Conservation (phyloP, 2,329 filamentous ascomycete species). For the Aspergillus flavus region DNA sequence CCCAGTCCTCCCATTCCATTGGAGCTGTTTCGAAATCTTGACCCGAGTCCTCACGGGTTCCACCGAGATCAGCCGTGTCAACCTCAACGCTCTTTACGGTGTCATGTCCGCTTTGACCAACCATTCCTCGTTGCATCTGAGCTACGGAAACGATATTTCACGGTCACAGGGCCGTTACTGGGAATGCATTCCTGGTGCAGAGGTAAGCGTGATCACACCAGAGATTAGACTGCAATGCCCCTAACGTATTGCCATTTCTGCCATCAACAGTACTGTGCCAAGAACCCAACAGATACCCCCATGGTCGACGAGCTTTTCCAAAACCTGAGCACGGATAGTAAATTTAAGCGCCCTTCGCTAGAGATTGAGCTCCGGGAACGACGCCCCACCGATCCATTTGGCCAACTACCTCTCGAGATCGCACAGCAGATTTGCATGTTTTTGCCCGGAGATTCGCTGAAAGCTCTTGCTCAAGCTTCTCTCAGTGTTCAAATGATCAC, state of each 20-base stretch:
- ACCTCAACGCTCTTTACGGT: slow-evolving; percentile 21
- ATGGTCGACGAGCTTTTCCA: slow-evolving; percentile 11
- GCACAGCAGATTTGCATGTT: slow-evolving; percentile 23
- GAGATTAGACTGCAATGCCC: neutral
- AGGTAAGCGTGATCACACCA: slow-evolving; percentile 12
- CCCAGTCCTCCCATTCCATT: slow-evolving; percentile 26
- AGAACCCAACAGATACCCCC: slow-evolving; percentile 19
- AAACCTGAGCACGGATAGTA: slow-evolving; percentile 6
- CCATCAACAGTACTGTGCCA: slow-evolving; percentile 19
- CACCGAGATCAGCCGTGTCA: slow-evolving; percentile 14
- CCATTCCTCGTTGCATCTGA: slow-evolving; percentile 18
- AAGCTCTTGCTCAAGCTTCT: slow-evolving; percentile 21
- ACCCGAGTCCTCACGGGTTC: slow-evolving; percentile 20
- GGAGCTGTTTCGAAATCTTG: slow-evolving; percentile 25
- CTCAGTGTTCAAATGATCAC: slow-evolving; percentile 21
- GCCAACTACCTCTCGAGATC: slow-evolving; percentile 20
- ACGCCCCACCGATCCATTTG: slow-evolving; percentile 19
- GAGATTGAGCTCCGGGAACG: slow-evolving; percentile 13
- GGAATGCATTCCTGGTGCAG: slow-evolving; percentile 25
- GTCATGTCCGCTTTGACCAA: slow-evolving; percentile 20
- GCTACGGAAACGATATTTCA: slow-evolving; percentile 20
- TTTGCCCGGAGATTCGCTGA: slow-evolving; percentile 20
- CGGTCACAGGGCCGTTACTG: slow-evolving; percentile 27
- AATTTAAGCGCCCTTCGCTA: slow-evolving; percentile 9
- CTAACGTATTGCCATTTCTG: neutral